Evolutionary conservation across 768 basidiomycete species (phyloP).

Genomic region (Phlegmacium glaucopus): DNA sequence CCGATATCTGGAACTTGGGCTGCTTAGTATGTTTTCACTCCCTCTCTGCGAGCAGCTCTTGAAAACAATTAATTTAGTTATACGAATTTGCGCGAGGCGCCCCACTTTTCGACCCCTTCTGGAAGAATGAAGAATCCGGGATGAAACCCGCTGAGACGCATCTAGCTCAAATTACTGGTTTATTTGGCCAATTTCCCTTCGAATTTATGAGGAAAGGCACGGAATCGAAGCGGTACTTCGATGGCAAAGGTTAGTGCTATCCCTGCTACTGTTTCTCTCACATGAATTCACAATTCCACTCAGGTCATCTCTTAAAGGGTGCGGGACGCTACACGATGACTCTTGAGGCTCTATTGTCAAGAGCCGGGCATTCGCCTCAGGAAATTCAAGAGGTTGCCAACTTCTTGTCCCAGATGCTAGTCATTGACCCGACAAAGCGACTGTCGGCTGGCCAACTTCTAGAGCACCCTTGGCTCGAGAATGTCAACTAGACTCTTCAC

Average conservation of each 20-base stretch:
- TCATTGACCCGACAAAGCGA: slow-evolving; percentile 7
- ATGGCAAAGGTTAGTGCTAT: slow-evolving; percentile 5
- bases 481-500: not conserved
- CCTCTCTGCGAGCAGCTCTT: not conserved
- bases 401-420: slow-evolving; percentile 8
- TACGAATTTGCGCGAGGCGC: slow-evolving; percentile 46
- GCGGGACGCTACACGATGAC: slow-evolving; percentile 4
- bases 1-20: slow-evolving; percentile 80
- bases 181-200: slow-evolving; percentile 1
- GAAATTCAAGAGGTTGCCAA: slow-evolving; percentile 1
- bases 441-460: slow-evolving; percentile 6
- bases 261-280: not conserved
- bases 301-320: slow-evolving; percentile 3
- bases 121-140: slow-evolving; percentile 8
- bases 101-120: slow-evolving; percentile 74
- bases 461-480: slow-evolving; percentile 9
- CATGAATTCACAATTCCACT: not conserved
- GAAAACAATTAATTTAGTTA: slow-evolving; percentile 5
- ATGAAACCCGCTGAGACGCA: slow-evolving; percentile 9
- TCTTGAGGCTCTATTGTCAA: not conserved
- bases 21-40: slow-evolving; percentile 46
- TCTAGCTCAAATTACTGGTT: slow-evolving; percentile 6
- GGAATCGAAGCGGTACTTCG: slow-evolving; percentile 4
- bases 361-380: slow-evolving; percentile 4
- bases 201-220: not conserved